Conservation (phyloP, 2,329 filamentous ascomycete genomes). For the Graphilbum ipis-grandicollis region DNA sequence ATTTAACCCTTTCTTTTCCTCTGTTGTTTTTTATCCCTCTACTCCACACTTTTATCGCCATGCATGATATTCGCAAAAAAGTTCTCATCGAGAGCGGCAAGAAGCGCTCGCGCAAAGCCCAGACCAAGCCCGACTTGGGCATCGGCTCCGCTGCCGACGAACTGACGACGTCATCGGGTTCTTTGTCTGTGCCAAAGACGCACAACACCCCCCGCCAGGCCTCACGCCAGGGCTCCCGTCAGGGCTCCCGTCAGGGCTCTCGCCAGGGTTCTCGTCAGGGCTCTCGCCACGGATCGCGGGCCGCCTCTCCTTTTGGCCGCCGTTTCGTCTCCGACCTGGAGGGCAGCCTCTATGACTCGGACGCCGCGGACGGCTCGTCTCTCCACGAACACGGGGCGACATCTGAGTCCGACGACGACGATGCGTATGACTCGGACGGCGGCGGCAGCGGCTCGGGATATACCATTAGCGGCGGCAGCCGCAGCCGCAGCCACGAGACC, state of each 20-base stretch:
- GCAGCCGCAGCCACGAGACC: constrained; percentile 18
- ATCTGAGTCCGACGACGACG: no score
- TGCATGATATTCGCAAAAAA: constrained; percentile 51
- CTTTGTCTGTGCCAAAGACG: constrained; percentile 36
- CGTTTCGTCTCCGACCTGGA: constrained; percentile 28
- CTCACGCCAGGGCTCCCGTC: constrained; percentile 37
- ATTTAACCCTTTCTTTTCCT: no score
- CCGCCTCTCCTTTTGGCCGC: constrained; percentile 11
- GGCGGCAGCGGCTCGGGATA: no score
- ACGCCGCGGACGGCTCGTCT: no score
- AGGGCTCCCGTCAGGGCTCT: constrained; percentile 32
- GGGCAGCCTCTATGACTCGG: constrained; percentile 30
- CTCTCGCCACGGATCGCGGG: constrained; percentile 9
- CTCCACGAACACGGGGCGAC: no score
- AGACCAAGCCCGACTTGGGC: constrained; percentile 36
- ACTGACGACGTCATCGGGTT: constrained; percentile 37
- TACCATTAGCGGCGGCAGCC: no score
- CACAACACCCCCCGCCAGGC: no score
- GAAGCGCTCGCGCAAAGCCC: constrained; percentile 53
- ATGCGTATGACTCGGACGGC: no score
- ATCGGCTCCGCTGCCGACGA: constrained; percentile 40
- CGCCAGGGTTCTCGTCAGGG: constrained; percentile 29
- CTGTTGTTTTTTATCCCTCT: no score
- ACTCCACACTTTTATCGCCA: constrained; percentile 14
- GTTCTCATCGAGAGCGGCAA: constrained; percentile 54